These are phyloP conservation scores for Penicillium antarcticum DNA, from an alignment of 495 filamentous ascomycete species.

Conservation along the genomic window DNA sequence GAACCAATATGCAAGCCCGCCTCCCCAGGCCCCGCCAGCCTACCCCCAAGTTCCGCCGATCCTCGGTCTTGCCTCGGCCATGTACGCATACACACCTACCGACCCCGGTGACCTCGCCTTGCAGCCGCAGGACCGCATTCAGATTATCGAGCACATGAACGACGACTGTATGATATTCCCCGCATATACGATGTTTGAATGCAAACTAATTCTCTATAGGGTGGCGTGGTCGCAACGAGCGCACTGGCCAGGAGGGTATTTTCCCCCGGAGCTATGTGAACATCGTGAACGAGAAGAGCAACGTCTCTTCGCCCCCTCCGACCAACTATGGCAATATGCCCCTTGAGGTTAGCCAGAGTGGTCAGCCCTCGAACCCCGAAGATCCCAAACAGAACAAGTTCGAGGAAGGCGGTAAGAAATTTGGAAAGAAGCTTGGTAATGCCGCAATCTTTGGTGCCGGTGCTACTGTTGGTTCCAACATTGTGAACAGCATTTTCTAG, in stretches of 20 bases:
- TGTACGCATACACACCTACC: conserved; percentile 76
- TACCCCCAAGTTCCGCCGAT: conserved; percentile 54
- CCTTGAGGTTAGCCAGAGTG: conserved; percentile 47
- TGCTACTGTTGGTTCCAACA: conserved; percentile 84
- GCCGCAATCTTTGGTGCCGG: conserved; percentile 76
- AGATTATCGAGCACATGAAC: conserved; percentile 87
- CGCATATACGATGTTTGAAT: neutral
- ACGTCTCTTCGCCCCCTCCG: conserved; percentile 23
- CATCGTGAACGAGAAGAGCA: conserved; percentile 45
- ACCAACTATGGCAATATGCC: conserved; percentile 53
- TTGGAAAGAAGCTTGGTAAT: conserved; percentile 56
- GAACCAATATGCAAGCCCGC: conserved; percentile 31
- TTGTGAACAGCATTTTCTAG: conserved; percentile 92
- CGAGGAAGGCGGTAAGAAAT: conserved; percentile 53
- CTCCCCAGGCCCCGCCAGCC: conserved; percentile 50
- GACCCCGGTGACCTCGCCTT: conserved; percentile 79
- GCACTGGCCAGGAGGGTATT: conserved; percentile 80
- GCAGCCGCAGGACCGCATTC: conserved; percentile 69
- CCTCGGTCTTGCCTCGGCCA: conserved; percentile 69
- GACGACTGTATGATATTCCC: conserved; percentile 66
- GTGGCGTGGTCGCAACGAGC: conserved; percentile 81
- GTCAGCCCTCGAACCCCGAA: conserved; percentile 22
- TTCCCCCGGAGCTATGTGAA: conserved; percentile 90
- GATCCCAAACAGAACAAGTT: conserved; percentile 44
- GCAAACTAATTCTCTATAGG: conserved; percentile 22